phyloP scores from a whole-genome alignment of 371 early-diverging fungal species.

The Entomophthora muscae region DNA sequence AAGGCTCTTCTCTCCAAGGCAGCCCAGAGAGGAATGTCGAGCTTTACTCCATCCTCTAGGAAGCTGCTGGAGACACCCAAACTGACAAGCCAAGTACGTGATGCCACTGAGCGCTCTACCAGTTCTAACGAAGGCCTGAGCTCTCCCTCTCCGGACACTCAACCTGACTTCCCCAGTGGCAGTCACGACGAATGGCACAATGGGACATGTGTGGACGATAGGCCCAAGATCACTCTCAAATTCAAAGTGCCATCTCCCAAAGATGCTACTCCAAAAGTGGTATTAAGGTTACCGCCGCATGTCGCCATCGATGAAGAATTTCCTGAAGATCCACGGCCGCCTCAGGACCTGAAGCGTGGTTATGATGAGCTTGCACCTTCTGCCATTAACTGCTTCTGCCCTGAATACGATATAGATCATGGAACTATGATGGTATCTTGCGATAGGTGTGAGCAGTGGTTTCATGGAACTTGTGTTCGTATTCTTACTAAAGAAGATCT shows the following conservation, averaged over 20 bases:
- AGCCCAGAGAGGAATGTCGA: background rate
- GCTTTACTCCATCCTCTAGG: background rate
- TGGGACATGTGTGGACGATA: background rate
- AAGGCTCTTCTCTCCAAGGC: background rate
- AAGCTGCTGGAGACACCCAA: background rate
- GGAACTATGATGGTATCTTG: conserved; percentile 66
- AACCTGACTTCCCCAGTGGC: background rate
- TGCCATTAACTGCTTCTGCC: conserved; percentile 42
- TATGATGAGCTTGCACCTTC: background rate
- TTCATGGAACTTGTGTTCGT: conserved; percentile 54
- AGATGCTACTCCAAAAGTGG: background rate
- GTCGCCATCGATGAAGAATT: background rate
- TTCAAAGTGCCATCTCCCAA: background rate
- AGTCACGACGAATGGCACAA: background rate
- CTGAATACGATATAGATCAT: conserved; percentile 40
- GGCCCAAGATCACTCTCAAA: background rate
- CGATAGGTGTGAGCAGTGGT: conserved; percentile 55
- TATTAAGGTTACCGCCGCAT: background rate
- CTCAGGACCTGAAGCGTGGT: background rate
- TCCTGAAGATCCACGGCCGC: background rate
- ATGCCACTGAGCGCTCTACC: background rate
- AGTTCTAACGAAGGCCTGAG: background rate
- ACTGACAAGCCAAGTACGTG: background rate
- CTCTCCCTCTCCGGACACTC: background rate
- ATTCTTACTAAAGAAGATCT: conserved; percentile 15